phyloP scores from a whole-genome alignment of 108 stramenopile genomes.

The Cylindrotheca closterium region DNA sequence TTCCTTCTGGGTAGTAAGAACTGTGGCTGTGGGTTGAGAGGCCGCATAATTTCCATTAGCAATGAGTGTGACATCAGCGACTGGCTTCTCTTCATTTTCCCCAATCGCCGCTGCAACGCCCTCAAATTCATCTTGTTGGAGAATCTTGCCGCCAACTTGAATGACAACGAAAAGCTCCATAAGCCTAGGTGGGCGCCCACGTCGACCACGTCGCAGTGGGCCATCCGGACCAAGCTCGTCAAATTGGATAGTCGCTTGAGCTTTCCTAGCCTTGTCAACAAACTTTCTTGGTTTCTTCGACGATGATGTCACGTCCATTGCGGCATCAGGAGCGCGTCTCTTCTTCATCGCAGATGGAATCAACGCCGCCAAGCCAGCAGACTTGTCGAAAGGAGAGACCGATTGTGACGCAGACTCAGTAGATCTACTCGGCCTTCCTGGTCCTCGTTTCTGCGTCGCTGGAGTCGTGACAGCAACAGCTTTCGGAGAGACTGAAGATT shows the following conservation, averaged over 20 bases:
- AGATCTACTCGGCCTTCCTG: background rate
- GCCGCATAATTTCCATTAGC: too few relatives aligned
- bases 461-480: background rate
- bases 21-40: too few relatives aligned
- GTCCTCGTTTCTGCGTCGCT: background rate
- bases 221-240: background rate
- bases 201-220: constrained; percentile 3
- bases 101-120: too few relatives aligned
- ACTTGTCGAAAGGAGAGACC: background rate
- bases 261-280: background rate
- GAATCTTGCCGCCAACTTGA: background rate
- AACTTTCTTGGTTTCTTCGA: background rate
- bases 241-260: background rate
- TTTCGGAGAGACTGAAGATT: background rate
- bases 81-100: too few relatives aligned
- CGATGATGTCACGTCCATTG: background rate
- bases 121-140: too few relatives aligned
- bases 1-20: too few relatives aligned
- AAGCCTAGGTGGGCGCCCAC: constrained; percentile 11
- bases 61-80: too few relatives aligned
- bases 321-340: background rate
- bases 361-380: constrained; percentile 4
- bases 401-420: background rate
- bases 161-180: background rate
- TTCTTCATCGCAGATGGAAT: constrained; percentile 15